Conservation (phyloP, 495 filamentous ascomycete genomes). For the Friedmanniomyces endolithicus region DNA sequence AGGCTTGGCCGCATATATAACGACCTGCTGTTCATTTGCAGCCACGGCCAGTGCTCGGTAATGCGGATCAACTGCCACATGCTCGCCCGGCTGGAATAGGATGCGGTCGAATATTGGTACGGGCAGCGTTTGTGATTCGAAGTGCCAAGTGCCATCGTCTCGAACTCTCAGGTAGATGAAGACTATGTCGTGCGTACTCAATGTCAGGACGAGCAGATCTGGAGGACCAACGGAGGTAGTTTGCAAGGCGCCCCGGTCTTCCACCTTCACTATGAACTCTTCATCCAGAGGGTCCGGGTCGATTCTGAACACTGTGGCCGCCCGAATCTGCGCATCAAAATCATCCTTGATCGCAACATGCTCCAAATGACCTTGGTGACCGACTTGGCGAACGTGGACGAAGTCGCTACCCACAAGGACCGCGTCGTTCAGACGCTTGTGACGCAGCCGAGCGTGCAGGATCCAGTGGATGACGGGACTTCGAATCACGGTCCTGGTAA, state of each 20-base stretch:
- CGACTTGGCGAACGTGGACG: constrained; percentile 59
- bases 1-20: constrained; percentile 50
- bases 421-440: constrained; percentile 63
- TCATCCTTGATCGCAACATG: constrained; percentile 61
- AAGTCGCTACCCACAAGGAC: constrained; percentile 61
- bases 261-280: constrained; percentile 20
- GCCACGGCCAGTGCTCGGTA: constrained; percentile 55
- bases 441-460: constrained; percentile 64
- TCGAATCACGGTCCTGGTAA: constrained; percentile 63
- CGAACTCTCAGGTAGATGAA: constrained; percentile 53
- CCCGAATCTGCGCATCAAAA: constrained; percentile 58
- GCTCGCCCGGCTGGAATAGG: constrained; percentile 54
- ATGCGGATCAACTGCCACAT: constrained; percentile 70
- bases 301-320: constrained; percentile 44
- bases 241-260: background rate
- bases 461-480: constrained; percentile 69
- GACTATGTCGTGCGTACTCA: constrained; percentile 54
- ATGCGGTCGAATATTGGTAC: constrained; percentile 43
- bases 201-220: constrained; percentile 61
- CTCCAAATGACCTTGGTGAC: constrained; percentile 49
- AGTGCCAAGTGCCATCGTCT: constrained; percentile 37
- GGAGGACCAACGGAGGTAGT: constrained; percentile 41
- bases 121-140: constrained; percentile 46
- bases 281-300: constrained; percentile 15
- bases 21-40: constrained; percentile 44